phyloP scores from a whole-genome alignment of 1,284 basidiomycete genomes.

The Cerrena zonata region DNA sequence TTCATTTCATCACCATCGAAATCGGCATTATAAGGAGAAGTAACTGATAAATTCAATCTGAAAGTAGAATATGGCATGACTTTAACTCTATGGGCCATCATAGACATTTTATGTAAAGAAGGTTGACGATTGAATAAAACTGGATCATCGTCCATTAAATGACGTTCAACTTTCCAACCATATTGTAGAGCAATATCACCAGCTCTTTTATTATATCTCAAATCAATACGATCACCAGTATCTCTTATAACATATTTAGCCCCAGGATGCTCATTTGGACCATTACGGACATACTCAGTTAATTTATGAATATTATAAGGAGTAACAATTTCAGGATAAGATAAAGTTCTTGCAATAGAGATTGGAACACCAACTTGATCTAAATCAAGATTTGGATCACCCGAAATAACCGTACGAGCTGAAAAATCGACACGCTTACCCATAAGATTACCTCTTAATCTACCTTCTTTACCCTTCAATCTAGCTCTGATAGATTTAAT shows the following conservation, averaged over 20 bases:
- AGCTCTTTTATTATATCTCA: slow-evolving; percentile 96
- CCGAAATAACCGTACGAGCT: slow-evolving; percentile 97
- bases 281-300: slow-evolving; percentile 94
- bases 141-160: slow-evolving; percentile 95
- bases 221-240: slow-evolving; percentile 94
- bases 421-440: slow-evolving; percentile 99
- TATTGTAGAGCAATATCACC: slow-evolving; percentile 96
- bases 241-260: slow-evolving; percentile 97
- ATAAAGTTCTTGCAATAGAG: slow-evolving; percentile 96
- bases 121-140: slow-evolving; percentile 99
- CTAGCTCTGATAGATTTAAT: slow-evolving; percentile 98
- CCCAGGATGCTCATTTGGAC: slow-evolving; percentile 92
- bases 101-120: slow-evolving; percentile 98
- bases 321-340: slow-evolving; percentile 95
- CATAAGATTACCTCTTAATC: slow-evolving; percentile 97
- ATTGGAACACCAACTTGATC: slow-evolving; percentile 98
- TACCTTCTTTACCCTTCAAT: slow-evolving; percentile 97
- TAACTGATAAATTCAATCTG: slow-evolving; percentile 92
- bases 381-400: slow-evolving; percentile 93
- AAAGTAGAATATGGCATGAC: slow-evolving; percentile 99
- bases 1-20: slow-evolving; percentile 99
- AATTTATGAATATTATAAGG: slow-evolving; percentile 95
- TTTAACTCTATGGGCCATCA: slow-evolving; percentile 99
- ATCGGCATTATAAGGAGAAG: slow-evolving; percentile 91
- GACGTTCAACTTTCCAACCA: slow-evolving; percentile 98